Percentiles rank a stretch among this genome's conserved stretches.
Conservation (phyloP, 805 yeast species). For the Pichia gijzeniarum region DNA sequence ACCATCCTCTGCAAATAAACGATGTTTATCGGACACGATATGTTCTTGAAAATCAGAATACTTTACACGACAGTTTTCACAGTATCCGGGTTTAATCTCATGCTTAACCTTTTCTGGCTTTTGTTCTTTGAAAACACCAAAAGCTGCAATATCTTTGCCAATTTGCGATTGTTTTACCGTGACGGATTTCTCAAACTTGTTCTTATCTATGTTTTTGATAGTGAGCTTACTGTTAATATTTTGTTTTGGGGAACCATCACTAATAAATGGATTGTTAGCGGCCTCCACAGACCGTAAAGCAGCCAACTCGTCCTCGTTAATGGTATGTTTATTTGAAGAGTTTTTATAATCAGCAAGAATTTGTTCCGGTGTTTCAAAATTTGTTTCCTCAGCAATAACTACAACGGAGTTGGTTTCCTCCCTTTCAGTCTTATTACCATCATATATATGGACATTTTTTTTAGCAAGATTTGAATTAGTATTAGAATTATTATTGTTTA, state of each 20-base stretch:
- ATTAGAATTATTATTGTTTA: not conserved
- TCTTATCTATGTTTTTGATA: not conserved
- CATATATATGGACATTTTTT: not conserved
- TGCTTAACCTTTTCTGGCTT: slow-evolving; percentile 18
- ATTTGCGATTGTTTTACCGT: slow-evolving; percentile 4
- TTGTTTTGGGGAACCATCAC: slow-evolving; percentile 2
- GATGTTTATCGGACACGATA: slow-evolving; percentile 59
- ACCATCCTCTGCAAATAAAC: slow-evolving; percentile 68
- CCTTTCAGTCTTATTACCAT: not conserved
- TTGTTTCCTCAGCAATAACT: not conserved
- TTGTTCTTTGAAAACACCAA: slow-evolving; percentile 9
- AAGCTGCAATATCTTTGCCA: not conserved
- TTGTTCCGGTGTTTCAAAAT: slow-evolving; percentile 1
- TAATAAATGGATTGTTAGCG: slow-evolving; percentile 4
- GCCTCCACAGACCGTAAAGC: slow-evolving; percentile 14
- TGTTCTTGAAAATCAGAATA: slow-evolving; percentile 79
- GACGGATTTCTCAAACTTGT: not conserved
- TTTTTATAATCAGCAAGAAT: not conserved
- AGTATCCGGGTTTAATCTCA: slow-evolving; percentile 58
- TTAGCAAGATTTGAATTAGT: too few species aligned
- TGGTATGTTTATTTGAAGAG: slow-evolving; percentile 1
- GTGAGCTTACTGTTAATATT: not conserved
- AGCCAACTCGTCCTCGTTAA: slow-evolving; percentile 11
- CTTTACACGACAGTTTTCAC: slow-evolving; percentile 87
- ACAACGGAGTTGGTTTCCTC: not conserved